Evolutionary conservation across 768 basidiomycete species (phyloP).

Genomic region (Antrodiella citrinella): DNA sequence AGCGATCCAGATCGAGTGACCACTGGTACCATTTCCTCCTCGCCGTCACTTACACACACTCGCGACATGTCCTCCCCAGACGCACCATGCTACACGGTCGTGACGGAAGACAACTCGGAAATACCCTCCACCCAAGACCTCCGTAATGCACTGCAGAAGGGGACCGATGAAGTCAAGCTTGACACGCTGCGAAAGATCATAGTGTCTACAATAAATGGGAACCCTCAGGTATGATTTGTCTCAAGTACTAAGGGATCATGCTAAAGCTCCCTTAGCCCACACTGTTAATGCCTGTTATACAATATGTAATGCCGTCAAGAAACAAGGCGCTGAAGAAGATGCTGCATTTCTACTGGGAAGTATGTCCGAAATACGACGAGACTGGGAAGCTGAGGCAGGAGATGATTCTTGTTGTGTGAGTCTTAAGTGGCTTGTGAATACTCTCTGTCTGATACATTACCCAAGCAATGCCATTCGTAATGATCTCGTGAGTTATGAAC

Average conservation of each 20-base stretch:
- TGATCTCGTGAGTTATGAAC: conserved; percentile 66
- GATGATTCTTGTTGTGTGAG: conserved; percentile 98
- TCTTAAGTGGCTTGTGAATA: conserved; percentile 14
- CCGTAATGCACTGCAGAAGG: conserved; percentile 81
- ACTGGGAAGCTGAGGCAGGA: conserved; percentile 97
- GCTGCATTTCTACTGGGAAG: conserved; percentile 93
- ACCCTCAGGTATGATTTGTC: conserved; percentile 60
- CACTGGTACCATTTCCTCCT: no score
- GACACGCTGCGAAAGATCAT: conserved; percentile 95
- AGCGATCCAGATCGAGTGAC: no score
- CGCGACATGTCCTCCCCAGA: conserved; percentile 41
- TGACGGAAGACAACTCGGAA: conserved; percentile 67
- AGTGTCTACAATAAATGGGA: conserved; percentile 89
- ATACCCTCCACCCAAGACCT: conserved; percentile 78
- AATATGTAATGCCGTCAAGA: conserved; percentile 91
- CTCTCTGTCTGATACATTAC: no score
- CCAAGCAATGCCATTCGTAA: conserved; percentile 96
- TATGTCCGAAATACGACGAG: conserved; percentile 97
- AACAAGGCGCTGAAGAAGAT: conserved; percentile 97
- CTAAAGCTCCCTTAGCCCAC: conserved; percentile 51
- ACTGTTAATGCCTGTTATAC: conserved; percentile 96
- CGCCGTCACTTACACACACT: no score
- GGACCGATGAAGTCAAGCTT: conserved; percentile 92
- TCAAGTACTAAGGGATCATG: neutral
- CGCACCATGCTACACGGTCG: conserved; percentile 68